Conservation (phyloP, 305 asterid genomes). For the Fraxinus baroniana region DNA sequence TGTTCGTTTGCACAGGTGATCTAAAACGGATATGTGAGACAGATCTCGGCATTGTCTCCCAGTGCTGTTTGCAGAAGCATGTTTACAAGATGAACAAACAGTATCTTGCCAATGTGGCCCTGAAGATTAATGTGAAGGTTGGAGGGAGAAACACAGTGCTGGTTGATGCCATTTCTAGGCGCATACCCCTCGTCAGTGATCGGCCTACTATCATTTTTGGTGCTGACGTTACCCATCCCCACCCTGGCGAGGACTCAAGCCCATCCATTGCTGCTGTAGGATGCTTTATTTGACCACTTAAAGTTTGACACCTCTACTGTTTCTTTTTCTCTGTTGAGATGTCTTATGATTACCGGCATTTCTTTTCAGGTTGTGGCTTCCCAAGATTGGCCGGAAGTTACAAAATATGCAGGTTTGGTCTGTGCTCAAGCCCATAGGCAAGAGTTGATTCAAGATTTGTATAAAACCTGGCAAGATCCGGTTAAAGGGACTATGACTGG, state of each 20-base stretch:
- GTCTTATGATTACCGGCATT: background rate
- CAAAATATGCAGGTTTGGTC: constrained; percentile 91
- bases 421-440: constrained; percentile 96
- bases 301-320: background rate
- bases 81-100: constrained; percentile 71
- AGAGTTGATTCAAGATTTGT: constrained; percentile 89
- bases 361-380: constrained; percentile 87
- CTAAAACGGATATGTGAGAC: constrained; percentile 92
- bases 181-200: constrained; percentile 90
- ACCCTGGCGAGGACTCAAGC: constrained; percentile 96
- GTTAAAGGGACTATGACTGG: constrained; percentile 74
- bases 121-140: constrained; percentile 89
- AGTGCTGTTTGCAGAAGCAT: constrained; percentile 91
- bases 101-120: constrained; percentile 86
- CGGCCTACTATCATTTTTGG: constrained; percentile 95
- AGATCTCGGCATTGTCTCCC: constrained; percentile 89
- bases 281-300: background rate
- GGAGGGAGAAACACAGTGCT: constrained; percentile 96
- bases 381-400: constrained; percentile 97
- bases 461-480: constrained; percentile 90
- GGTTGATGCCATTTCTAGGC: constrained; percentile 77
- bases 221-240: constrained; percentile 98
- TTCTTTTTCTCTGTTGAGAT: background rate
- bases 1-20: constrained; percentile 53
- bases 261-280: constrained; percentile 98